phyloP scores from a whole-genome alignment of 1,139 yeast species.

The Magnusiomyces magnusii region DNA sequence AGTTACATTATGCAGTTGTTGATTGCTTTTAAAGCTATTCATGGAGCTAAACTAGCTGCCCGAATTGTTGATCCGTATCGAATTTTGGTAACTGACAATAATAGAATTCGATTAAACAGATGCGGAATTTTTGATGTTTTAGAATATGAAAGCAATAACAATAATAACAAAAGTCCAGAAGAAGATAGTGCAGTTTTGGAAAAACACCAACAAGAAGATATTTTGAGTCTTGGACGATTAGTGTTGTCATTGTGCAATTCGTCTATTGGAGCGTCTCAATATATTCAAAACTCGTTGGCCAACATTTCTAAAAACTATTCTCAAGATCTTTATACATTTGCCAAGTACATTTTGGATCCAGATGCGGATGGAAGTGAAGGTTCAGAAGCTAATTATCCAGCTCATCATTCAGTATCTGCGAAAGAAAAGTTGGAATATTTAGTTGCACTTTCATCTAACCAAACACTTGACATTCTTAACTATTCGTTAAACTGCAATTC shows the following conservation, averaged over 20 bases:
- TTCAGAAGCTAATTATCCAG: not conserved
- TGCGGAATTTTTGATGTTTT: constrained; percentile 69
- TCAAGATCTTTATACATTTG: constrained; percentile 20
- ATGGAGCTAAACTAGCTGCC: constrained; percentile 53
- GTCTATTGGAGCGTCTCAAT: constrained; percentile 25
- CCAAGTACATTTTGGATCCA: constrained; percentile 14
- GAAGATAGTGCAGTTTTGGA: constrained; percentile 22
- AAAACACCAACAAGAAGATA: constrained; percentile 46
- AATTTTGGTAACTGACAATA: constrained; percentile 62
- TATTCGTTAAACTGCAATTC: constrained; percentile 54
- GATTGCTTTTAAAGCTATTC: constrained; percentile 58
- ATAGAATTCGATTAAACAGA: constrained; percentile 62
- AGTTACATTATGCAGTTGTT: constrained; percentile 63
- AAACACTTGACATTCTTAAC: constrained; percentile 34
- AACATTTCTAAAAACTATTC: constrained; percentile 18
- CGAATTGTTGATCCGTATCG: constrained; percentile 59
- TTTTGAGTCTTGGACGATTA: constrained; percentile 48
- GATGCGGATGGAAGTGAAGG: not conserved
- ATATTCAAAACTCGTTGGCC: constrained; percentile 20
- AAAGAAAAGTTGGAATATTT: constrained; percentile 10
- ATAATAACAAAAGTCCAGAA: not conserved
- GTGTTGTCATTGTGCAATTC: constrained; percentile 47
- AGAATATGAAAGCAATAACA: constrained; percentile 29
- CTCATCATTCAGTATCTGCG: not conserved
- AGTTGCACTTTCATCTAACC: constrained; percentile 22